Conservation (phyloP, 257 asterid genomes). For the Cynanchum wilfordii region DNA sequence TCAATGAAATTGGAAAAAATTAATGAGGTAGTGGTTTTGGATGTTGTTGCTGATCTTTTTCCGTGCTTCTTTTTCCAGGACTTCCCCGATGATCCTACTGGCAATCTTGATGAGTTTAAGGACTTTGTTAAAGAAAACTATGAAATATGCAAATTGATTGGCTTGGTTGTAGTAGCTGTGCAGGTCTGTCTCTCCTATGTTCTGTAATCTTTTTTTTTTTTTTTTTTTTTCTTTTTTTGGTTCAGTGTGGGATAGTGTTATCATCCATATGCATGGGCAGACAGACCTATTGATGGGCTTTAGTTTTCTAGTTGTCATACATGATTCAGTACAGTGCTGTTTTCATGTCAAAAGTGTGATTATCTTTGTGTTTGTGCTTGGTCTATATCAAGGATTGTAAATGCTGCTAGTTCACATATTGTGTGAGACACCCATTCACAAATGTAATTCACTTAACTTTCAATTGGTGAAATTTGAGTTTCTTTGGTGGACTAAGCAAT, state of each 20-base stretch:
- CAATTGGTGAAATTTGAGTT: not conserved
- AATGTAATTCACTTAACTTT: not conserved
- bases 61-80: slow-evolving; percentile 41
- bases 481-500: not conserved
- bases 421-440: not conserved
- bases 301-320: not conserved
- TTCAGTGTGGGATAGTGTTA: not conserved
- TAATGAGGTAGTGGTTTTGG: slow-evolving; percentile 1
- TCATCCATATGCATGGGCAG: not conserved
- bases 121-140: slow-evolving; percentile 60
- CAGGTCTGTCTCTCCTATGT: slow-evolving; percentile 46
- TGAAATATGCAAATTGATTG: slow-evolving; percentile 80
- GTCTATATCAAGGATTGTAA: not conserved
- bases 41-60: slow-evolving; percentile 1
- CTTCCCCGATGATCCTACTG: slow-evolving; percentile 78
- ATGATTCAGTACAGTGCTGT: not conserved
- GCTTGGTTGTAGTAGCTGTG: slow-evolving; percentile 57
- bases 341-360: not conserved
- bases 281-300: not conserved
- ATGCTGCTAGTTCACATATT: not conserved
- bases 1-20: not conserved
- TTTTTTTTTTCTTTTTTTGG: too few relatives aligned
- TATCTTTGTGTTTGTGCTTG: not conserved
- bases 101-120: slow-evolving; percentile 62
- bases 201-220: too few relatives aligned